Evolutionary conservation across 2,329 filamentous ascomycete genomes (phyloP).

Genomic region (Cladorrhinum sp.): DNA sequence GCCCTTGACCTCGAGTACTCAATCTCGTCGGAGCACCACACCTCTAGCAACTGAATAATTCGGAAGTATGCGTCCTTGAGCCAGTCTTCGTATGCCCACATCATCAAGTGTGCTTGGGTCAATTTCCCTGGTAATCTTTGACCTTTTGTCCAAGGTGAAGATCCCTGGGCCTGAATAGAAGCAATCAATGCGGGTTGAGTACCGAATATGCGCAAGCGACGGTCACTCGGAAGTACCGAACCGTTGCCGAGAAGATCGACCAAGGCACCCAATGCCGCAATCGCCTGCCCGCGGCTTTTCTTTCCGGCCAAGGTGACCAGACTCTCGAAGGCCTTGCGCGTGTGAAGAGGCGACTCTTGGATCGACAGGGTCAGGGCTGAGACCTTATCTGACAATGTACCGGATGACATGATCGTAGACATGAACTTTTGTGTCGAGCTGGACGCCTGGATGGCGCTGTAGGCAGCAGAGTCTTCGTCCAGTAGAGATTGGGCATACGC

Average conservation of each 20-base stretch:
- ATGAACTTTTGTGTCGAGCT: conserved; percentile 94
- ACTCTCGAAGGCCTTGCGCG: conserved; percentile 82
- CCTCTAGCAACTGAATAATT: conserved; percentile 84
- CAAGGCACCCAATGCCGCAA: conserved; percentile 86
- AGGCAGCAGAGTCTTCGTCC: conserved; percentile 73
- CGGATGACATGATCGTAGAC: conserved; percentile 93
- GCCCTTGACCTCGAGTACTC: conserved; percentile 87
- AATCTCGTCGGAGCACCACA: conserved; percentile 93
- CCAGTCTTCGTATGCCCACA: conserved; percentile 94
- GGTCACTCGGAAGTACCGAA: conserved; percentile 74
- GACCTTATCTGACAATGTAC: conserved; percentile 94
- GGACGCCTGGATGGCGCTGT: conserved; percentile 69
- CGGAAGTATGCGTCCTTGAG: conserved; percentile 92
- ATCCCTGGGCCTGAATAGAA: conserved; percentile 61
- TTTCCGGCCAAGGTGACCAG: conserved; percentile 83
- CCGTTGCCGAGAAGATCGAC: conserved; percentile 94
- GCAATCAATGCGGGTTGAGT: conserved; percentile 74
- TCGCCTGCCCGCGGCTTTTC: conserved; percentile 86
- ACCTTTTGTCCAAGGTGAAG: conserved; percentile 61
- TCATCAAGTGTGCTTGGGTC: conserved; percentile 72
- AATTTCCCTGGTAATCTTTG: conserved; percentile 71
- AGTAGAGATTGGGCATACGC: conserved; percentile 71
- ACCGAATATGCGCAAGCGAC: conserved; percentile 76
- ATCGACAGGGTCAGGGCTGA: conserved; percentile 91
- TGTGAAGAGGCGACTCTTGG: conserved; percentile 95